Base-by-base conservation (phyloP, 139 green algal genomes). In the Chlamydomonas incerta region DNA sequence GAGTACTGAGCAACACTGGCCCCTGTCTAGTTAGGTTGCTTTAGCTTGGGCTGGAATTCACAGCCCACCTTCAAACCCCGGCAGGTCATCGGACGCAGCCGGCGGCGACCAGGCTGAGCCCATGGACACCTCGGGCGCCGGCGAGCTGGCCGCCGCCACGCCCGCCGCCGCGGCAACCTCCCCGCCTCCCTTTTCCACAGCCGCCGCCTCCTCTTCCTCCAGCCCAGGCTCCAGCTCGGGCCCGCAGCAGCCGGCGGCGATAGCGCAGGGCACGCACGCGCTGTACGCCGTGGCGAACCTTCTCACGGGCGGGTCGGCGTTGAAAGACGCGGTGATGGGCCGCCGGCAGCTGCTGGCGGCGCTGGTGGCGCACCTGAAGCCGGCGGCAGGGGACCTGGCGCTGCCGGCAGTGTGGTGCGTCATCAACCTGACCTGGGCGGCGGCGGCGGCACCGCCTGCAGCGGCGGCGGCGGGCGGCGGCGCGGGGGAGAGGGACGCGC, bases 381-480 rank as follows among this genome's bases (percentile, higher is more conserved):
- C 63, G n/a, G 31, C 29, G 33, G 47, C 18, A 17, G 58, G 50
- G 23, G 67, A 52, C 63, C 63, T 94, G 37, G 77, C 74, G 57
- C 60, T 90, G 37, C 70, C 89, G 4, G 87, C 91, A 1, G 80
- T 91, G 14, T 94, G 91, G 91, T 91, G 87, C 70, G 81, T 89
- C 11, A 92, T 94, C 74, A 94, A 94, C 66, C 75, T 94, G 5
- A 88, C 65, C 0, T 89, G 71, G 85, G 37, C 76, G 6, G 72
- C 65, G 73, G 35, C 66, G 77, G 8, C 13, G 31, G n/a, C 18
- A 8, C 52, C 33, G 69, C 34, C 29, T 28, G 33, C 70, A 50
- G 29, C 35, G 55, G 26, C 58, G 21, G 35, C 18, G 8, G 24
- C 50, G 17, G 66, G n/a, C 57, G 34, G 17, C 70, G 52, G 46